phyloP scores from a whole-genome alignment of 2,329 filamentous ascomycete species.

The Pseudogymnoascus sp. region DNA sequence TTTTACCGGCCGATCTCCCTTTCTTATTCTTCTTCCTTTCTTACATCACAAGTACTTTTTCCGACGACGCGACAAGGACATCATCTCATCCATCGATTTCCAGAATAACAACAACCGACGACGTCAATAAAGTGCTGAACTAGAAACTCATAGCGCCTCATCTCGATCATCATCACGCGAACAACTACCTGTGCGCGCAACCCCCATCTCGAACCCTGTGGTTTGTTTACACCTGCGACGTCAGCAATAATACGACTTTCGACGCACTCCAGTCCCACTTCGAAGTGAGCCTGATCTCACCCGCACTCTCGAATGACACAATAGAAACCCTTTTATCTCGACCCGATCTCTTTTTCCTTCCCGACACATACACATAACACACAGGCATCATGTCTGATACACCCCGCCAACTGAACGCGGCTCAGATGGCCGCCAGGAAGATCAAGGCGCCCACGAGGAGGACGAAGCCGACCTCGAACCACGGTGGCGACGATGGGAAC shows the following conservation, averaged over 20 bases:
- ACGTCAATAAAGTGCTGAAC: not conserved
- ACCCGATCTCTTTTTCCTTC: not conserved
- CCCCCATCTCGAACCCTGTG: not conserved
- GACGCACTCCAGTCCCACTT: not conserved
- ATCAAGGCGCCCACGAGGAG: slow-evolving; percentile 22
- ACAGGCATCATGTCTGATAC: not conserved
- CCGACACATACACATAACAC: not conserved
- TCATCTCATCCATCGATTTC: not conserved
- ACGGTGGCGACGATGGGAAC: slow-evolving; percentile 5
- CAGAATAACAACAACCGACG: not conserved
- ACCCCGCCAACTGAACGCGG: slow-evolving; percentile 20
- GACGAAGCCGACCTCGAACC: slow-evolving; percentile 3
- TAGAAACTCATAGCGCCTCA: slow-evolving; percentile 4
- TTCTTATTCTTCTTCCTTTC: not conserved
- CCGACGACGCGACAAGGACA: not conserved
- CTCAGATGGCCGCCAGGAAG: slow-evolving; percentile 26
- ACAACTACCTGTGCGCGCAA: not conserved
- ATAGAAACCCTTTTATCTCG: not conserved
- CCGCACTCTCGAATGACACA: not conserved
- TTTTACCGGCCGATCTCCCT: not conserved
- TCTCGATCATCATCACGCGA: not conserved
- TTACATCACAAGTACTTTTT: not conserved
- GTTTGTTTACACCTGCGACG: not conserved
- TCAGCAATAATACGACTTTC: not conserved
- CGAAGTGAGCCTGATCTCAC: slow-evolving; percentile 2